phyloP scores from a whole-genome alignment of 805 yeast species.

The Dipodascopsis uninucleata region DNA sequence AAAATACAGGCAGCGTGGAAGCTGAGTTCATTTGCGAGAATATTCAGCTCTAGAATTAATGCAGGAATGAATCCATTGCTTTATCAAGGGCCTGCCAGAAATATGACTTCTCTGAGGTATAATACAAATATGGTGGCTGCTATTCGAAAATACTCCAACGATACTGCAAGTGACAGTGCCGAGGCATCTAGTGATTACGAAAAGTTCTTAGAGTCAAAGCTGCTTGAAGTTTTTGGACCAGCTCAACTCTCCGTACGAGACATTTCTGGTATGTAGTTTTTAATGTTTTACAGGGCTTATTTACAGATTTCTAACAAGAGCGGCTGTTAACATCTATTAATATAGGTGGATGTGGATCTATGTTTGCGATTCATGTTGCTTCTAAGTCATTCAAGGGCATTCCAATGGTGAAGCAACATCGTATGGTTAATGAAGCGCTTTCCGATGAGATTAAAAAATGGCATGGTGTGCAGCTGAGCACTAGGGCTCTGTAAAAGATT shows the following conservation, averaged over 20 bases:
- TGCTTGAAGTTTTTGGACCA: slow-evolving; percentile 59
- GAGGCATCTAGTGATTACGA: slow-evolving; percentile 20
- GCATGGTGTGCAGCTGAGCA: slow-evolving; percentile 90
- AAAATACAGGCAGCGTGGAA: too few relatives aligned
- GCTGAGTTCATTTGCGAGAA: too few relatives aligned
- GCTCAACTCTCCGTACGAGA: slow-evolving; percentile 64
- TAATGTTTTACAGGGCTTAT: not conserved
- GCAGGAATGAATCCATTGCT: too few relatives aligned
- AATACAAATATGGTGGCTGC: too few relatives aligned
- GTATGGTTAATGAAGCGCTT: slow-evolving; percentile 75
- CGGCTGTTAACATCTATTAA: slow-evolving; percentile 16
- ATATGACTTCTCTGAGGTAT: too few relatives aligned
- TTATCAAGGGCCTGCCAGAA: too few relatives aligned
- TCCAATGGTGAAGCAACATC: slow-evolving; percentile 85
- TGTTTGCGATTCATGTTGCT: slow-evolving; percentile 83
- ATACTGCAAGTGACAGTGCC: too few relatives aligned
- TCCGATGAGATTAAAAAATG: slow-evolving; percentile 83
- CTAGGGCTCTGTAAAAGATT: slow-evolving; percentile 45
- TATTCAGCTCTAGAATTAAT: too few relatives aligned
- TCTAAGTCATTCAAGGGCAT: slow-evolving; percentile 73
- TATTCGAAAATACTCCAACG: too few relatives aligned
- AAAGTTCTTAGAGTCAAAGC: slow-evolving; percentile 35
- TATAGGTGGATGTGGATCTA: slow-evolving; percentile 86
- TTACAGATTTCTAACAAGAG: not conserved
- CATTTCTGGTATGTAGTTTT: slow-evolving; percentile 55